Conservation (phyloP, 176 grass and related monocot genomes). For the Oryza meridionalis region DNA sequence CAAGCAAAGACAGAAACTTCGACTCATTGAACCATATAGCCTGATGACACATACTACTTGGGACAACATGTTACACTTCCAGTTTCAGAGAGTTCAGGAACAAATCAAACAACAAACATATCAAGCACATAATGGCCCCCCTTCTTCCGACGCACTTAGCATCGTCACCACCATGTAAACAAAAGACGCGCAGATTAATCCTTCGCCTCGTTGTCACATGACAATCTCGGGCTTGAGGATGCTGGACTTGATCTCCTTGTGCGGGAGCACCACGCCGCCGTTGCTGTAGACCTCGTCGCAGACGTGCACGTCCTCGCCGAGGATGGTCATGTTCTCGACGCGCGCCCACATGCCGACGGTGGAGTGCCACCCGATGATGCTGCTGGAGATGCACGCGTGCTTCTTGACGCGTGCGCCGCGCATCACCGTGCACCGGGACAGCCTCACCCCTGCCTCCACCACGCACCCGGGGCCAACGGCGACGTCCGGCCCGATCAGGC, state of each 20-base stretch:
- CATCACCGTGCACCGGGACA: constrained; percentile 87
- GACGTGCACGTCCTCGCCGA: constrained; percentile 89
- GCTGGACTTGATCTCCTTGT: constrained; percentile 95
- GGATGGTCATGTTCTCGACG: constrained; percentile 94
- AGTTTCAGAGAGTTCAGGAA: constrained; percentile 33
- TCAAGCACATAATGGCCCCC: background rate
- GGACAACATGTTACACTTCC: constrained; percentile 43
- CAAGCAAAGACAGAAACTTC: constrained; percentile 10
- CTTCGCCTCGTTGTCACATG: constrained; percentile 51
- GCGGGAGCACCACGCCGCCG: constrained; percentile 85
- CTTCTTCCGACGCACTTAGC: background rate
- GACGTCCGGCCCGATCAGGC: constrained; percentile 86
- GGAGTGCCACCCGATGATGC: constrained; percentile 89
- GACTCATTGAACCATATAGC: constrained; percentile 23
- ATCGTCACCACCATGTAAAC: background rate
- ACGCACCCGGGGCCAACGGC: constrained; percentile 73
- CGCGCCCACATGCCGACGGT: constrained; percentile 87
- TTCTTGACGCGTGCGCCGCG: constrained; percentile 79
- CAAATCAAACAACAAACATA: constrained; percentile 51
- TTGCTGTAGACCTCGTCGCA: constrained; percentile 95
- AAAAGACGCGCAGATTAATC: background rate
- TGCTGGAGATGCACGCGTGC: constrained; percentile 82
- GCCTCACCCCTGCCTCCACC: constrained; percentile 78
- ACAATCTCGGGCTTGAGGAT: constrained; percentile 92
- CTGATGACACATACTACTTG: constrained; percentile 14